Base-by-base conservation (phyloP, 805 yeast genomes). In the Yamadazyma olivae region DNA sequence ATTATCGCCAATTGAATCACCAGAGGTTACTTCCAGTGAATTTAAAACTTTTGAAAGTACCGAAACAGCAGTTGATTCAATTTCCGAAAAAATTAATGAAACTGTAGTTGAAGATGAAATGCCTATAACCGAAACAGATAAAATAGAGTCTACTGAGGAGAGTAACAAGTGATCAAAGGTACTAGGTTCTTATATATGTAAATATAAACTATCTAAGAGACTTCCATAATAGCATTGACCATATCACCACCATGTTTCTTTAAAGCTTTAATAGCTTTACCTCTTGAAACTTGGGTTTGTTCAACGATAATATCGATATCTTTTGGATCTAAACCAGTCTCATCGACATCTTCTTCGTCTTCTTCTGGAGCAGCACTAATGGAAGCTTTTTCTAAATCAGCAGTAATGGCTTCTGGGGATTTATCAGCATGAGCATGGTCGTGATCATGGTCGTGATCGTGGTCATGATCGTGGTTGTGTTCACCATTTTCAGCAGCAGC, bases 151-250 rank as follows among this genome's bases (percentile, higher is more conserved):
- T n/a, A n/a, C n/a, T n/a, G n/a, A n/a, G n/a, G n/a, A n/a, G n/a
- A n/a, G n/a, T n/a, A n/a, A n/a, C n/a, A n/a, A n/a, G n/a, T n/a
- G n/a, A n/a, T n/a, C n/a, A n/a, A n/a, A n/a, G n/a, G n/a, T n/a
- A n/a, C n/a, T n/a, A n/a, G n/a, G n/a, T n/a, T n/a, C n/a, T n/a
- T n/a, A n/a, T n/a, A n/a, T n/a, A n/a, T n/a, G n/a, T 10, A 24
- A 9, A 9, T 24, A 24, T 24, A 24, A 31, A 14, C 22, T 15
- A 39, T 23, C 34, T 65, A 67, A 43, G 72, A 66, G 64, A 83
- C 74, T 48, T 84, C 80, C 95, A 91, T 87, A 66, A 91, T 88
- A 52, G 98, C 91, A 64, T 90, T 89, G 61, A 93, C 97, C 70
- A 93, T 81, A 66, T 93, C 98, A 66, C 90, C 89, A 54, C 85